Evolutionary conservation across 2,329 filamentous ascomycete species (phyloP).

Genomic region (Teratosphaeriaceae sp.): DNA sequence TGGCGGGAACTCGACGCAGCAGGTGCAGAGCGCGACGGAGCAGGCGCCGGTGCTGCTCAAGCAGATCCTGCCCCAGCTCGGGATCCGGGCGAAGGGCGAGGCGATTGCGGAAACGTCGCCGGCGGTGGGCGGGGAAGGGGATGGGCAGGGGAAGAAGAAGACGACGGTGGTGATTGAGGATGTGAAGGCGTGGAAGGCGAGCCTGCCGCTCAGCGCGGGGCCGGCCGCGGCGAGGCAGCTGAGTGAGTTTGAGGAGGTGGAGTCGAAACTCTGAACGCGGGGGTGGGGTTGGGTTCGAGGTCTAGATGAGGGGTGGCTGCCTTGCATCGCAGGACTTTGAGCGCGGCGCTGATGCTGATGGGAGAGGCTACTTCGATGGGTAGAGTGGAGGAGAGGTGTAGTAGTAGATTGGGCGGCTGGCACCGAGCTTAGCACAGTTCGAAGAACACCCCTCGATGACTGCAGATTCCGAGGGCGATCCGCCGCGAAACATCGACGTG

Average conservation of each 20-base stretch:
- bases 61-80: conserved; percentile 38
- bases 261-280: conserved; percentile 67
- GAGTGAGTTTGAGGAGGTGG: conserved; percentile 77
- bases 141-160: conserved; percentile 34
- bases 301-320: too few species aligned
- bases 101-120: conserved; percentile 33
- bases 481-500: too few species aligned
- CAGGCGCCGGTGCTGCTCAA: conserved; percentile 45
- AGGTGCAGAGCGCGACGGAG: conserved; percentile 42
- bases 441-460: too few species aligned
- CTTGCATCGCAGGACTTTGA: too few species aligned
- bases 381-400: too few species aligned
- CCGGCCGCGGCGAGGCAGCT: conserved; percentile 68
- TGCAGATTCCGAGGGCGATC: too few species aligned
- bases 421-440: too few species aligned
- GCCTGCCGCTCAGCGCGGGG: conserved; percentile 64
- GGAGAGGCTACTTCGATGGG: too few species aligned
- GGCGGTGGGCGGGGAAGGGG: too few species aligned
- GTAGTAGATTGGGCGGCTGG: too few species aligned
- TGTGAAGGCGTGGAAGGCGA: conserved; percentile 72
- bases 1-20: conserved; percentile 43
- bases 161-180: conserved; percentile 63
- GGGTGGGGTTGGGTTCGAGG: too few species aligned
- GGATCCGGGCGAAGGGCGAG: conserved; percentile 30
- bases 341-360: too few species aligned